phyloP scores from a whole-genome alignment of 805 yeast species.

The Nakazawaea peltata region DNA sequence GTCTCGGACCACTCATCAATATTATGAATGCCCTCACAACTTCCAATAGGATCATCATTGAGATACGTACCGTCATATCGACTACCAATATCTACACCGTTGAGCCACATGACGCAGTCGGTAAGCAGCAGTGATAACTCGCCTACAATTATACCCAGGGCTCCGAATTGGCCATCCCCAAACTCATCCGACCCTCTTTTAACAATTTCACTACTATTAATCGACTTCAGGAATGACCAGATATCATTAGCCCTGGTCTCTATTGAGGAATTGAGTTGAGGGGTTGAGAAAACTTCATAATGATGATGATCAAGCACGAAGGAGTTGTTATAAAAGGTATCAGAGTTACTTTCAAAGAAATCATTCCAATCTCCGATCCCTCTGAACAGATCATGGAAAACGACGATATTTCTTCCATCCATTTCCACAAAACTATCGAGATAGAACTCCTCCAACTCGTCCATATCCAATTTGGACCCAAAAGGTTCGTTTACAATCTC shows the following conservation, averaged over 20 bases:
- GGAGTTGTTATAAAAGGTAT: conserved; percentile 49
- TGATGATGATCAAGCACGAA: conserved; percentile 86
- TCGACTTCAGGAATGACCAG: conserved; percentile 40
- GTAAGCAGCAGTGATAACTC: conserved; percentile 92
- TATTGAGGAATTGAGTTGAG: conserved; percentile 48
- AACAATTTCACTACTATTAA: too few species aligned
- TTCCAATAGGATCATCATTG: conserved; percentile 38
- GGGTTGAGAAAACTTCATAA: conserved; percentile 73
- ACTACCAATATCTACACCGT: conserved; percentile 80
- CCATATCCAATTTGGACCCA: conserved; percentile 59
- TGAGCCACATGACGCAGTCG: conserved; percentile 84
- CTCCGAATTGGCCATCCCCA: conserved; percentile 57
- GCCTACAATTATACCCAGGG: conserved; percentile 67
- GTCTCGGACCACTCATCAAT: conserved; percentile 48
- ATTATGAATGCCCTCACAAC: conserved; percentile 48
- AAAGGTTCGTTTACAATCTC: conserved; percentile 88
- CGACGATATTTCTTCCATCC: conserved; percentile 52
- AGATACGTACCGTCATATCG: conserved; percentile 61
- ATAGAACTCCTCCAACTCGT: conserved; percentile 51
- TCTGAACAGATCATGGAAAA: conserved; percentile 81
- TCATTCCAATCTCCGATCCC: conserved; percentile 54
- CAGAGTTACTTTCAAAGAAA: conserved; percentile 24
- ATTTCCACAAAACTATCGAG: conserved; percentile 54
- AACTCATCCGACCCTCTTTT: too few species aligned
- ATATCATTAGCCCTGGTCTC: conserved; percentile 54